These are phyloP conservation scores for Alternaria dauci DNA, from an alignment of 2,329 filamentous ascomycete species.

Conservation along the genomic window DNA sequence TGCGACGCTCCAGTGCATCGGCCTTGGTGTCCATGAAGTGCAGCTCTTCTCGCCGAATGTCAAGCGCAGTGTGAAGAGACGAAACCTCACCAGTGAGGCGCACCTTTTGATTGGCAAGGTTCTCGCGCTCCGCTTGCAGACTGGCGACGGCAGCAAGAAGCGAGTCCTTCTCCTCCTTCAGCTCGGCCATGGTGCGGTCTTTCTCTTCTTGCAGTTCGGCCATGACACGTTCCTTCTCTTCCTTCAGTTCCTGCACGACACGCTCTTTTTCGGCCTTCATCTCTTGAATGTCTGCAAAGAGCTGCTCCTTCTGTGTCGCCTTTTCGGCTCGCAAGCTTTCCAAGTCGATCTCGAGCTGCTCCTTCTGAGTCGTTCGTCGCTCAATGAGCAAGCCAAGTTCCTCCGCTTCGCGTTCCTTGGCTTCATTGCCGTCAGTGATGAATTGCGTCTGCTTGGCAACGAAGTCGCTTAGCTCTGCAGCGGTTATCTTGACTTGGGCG, in stretches of 20 bases:
- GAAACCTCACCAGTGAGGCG: conserved; percentile 85
- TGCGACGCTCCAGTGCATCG: conserved; percentile 87
- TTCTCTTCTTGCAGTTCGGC: conserved; percentile 47
- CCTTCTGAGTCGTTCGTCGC: conserved; percentile 72
- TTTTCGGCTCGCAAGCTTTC: conserved; percentile 59
- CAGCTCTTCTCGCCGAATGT: conserved; percentile 88
- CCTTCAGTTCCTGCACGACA: conserved; percentile 46
- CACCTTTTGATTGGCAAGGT: conserved; percentile 78
- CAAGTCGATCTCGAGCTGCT: conserved; percentile 62
- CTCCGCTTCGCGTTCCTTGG: conserved; percentile 78
- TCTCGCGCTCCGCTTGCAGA: conserved; percentile 75
- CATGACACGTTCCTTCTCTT: conserved; percentile 54
- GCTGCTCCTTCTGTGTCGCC: conserved; percentile 69
- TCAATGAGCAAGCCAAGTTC: conserved; percentile 84
- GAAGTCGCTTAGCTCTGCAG: conserved; percentile 83
- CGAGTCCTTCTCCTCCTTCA: conserved; percentile 56
- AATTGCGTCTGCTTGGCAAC: conserved; percentile 78
- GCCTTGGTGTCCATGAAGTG: conserved; percentile 89
- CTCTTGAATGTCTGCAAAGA: conserved; percentile 57
- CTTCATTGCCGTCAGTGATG: conserved; percentile 79
- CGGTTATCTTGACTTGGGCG: conserved; percentile 82
- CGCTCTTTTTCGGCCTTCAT: conserved; percentile 57
- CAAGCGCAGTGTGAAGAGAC: conserved; percentile 87
- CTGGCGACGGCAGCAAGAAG: conserved; percentile 63
- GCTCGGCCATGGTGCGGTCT: conserved; percentile 44